phyloP scores from a whole-genome alignment of 345 rosid species.

The Barbarea vulgaris region DNA sequence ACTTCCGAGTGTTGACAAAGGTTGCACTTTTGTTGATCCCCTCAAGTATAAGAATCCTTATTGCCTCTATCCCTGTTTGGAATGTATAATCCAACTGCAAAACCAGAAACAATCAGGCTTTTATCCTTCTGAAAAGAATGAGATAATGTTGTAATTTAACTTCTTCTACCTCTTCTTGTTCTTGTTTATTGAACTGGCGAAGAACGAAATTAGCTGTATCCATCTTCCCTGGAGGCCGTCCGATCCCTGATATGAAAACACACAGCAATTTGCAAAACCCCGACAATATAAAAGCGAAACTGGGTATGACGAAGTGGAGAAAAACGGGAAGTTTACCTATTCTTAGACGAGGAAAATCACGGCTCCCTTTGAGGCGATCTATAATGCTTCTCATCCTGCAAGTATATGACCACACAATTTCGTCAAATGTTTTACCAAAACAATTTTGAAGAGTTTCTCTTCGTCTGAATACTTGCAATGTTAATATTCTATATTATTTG shows the following conservation, averaged over 20 bases:
- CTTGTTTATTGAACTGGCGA: slow-evolving; percentile 72
- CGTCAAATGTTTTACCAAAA: slow-evolving; percentile 3
- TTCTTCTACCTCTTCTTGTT: slow-evolving; percentile 66
- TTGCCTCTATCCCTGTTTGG: slow-evolving; percentile 66
- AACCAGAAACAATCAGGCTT: slow-evolving; percentile 10
- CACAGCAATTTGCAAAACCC: background rate
- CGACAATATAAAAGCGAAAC: background rate
- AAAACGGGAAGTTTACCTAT: slow-evolving; percentile 53
- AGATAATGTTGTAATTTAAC: slow-evolving; percentile 12
- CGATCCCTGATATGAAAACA: slow-evolving; percentile 66
- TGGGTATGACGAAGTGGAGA: background rate
- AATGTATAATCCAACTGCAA: slow-evolving; percentile 80
- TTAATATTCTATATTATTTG: background rate
- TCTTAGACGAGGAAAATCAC: slow-evolving; percentile 93
- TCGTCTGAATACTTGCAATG: background rate
- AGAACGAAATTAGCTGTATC: slow-evolving; percentile 74
- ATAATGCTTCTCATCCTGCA: slow-evolving; percentile 86
- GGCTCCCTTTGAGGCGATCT: slow-evolving; percentile 85
- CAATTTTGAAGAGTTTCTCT: background rate
- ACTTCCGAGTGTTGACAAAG: slow-evolving; percentile 68
- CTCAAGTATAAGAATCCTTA: slow-evolving; percentile 66
- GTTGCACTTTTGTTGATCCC: slow-evolving; percentile 88
- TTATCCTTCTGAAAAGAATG: background rate
- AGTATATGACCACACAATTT: slow-evolving; percentile 14
- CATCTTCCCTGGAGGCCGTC: slow-evolving; percentile 97